Base-by-base conservation (phyloP, 2,329 filamentous ascomycete genomes). In the Podosphaera aphanis region DNA sequence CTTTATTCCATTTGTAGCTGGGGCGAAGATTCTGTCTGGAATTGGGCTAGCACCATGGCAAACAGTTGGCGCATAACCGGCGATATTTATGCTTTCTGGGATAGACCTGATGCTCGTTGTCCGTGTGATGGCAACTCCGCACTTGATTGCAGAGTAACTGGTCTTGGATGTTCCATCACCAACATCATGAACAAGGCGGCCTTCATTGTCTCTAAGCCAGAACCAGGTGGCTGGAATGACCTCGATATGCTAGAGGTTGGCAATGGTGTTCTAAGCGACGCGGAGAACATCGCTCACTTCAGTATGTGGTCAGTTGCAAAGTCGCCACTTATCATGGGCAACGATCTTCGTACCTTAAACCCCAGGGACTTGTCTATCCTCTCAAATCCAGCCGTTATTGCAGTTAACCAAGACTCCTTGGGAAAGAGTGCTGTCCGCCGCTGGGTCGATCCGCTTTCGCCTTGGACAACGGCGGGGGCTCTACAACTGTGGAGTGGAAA, bases 401-500 rank as follows among this genome's bases (percentile, higher is more conserved):
- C 62, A n/a, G 53, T 65, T 2, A 65, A 60, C 45, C 63, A 65
- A 52, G 64, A 65, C 47, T 56, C 59, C 0, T 49, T 53, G 6
- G 60, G 64, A 3, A 59, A 53, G 23, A 60, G 61, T 6, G 66
- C 63, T 2, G 54, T 60, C 18, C 61, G 68, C 8, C 60, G 62
- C 31, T 69, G 66, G 63, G 61, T 64, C 44, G 63, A 18, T 61
- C 64, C 43, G 56, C 56, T 3, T 63, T 66, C 47, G 56, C 60
- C 29, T 63, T 42, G 27, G n/a, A 62, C 49, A 65, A 64, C 40
- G 52, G 62, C 43, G 19, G 64, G 65, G 33, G 64, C 68, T 43
- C 64, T 67, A 37, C 64, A 67, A 43, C 58, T 73, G 45, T 73
- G 66, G 67, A 63, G 63, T 4, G 67, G 69, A 15, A 49, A 49